phyloP scores from a whole-genome alignment of 2,329 filamentous ascomycete genomes.

The Ceratocystis huliohia region DNA sequence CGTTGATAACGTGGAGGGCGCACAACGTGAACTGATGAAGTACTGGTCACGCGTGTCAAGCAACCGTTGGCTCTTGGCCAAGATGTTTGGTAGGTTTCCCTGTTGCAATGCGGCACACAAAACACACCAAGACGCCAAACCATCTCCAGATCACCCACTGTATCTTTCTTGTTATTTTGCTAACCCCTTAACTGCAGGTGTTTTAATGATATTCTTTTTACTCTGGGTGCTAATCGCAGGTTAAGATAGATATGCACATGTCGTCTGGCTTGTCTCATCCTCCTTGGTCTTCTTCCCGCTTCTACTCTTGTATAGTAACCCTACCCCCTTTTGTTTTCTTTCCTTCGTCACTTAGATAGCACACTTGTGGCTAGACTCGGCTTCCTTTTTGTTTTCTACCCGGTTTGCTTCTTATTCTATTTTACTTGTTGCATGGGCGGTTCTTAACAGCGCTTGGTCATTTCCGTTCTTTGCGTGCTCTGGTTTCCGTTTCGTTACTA shows the following conservation, averaged over 20 bases:
- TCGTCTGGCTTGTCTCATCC: not conserved
- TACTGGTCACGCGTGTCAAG: slow-evolving; percentile 92
- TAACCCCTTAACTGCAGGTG: slow-evolving; percentile 42
- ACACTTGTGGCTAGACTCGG: not conserved
- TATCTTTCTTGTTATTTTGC: not conserved
- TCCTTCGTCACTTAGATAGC: not conserved
- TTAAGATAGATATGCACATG: slow-evolving; percentile 24
- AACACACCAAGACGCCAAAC: not conserved
- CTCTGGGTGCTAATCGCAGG: slow-evolving; percentile 57
- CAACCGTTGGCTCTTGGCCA: slow-evolving; percentile 88
- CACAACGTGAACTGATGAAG: slow-evolving; percentile 86
- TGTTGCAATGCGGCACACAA: too few species aligned
- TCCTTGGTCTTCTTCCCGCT: not conserved
- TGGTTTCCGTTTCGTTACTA: too few species aligned
- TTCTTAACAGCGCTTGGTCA: slow-evolving; percentile 16
- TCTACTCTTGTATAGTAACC: not conserved
- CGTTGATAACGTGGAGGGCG: slow-evolving; percentile 95
- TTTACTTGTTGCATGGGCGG: slow-evolving; percentile 20
- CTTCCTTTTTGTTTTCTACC: not conserved
- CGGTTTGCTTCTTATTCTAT: not conserved
- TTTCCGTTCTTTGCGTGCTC: not conserved
- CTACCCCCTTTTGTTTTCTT: not conserved
- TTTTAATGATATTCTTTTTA: slow-evolving; percentile 88
- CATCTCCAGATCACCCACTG: not conserved
- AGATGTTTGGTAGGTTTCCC: slow-evolving; percentile 38